A percentile compares a stretch with the other conserved stretches of the same genome.
These are phyloP conservation scores for Linnemannia exigua DNA, from an alignment of 192 early-diverging fungal species.

Conservation along the genomic window DNA sequence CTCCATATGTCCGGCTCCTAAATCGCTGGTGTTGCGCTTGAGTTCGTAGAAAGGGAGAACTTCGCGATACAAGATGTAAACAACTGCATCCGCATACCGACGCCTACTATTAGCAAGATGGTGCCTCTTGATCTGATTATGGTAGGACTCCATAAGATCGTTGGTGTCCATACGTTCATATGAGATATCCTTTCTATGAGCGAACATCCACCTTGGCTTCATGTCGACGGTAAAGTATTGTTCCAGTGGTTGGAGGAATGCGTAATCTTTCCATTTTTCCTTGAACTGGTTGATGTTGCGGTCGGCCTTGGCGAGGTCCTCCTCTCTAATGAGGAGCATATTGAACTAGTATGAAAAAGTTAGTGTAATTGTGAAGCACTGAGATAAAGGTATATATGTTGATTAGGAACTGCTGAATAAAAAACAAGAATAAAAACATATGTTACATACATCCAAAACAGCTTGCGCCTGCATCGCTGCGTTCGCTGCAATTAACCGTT, in stretches of 20 bases:
- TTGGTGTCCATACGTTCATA: background rate
- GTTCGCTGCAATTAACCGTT: background rate
- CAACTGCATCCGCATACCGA: background rate
- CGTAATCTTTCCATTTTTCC: background rate
- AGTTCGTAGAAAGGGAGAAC: slow-evolving; percentile 6
- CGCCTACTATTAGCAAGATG: background rate
- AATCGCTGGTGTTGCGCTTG: background rate
- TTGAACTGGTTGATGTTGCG: background rate
- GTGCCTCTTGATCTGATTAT: slow-evolving; percentile 1
- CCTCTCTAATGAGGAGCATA: background rate
- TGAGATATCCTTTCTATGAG: background rate
- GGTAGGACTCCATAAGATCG: slow-evolving; percentile 4
- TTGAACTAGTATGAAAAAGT: background rate
- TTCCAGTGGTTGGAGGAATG: background rate
- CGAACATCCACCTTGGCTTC: slow-evolving; percentile 11
- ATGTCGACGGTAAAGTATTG: slow-evolving; percentile 14
- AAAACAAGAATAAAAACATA: background rate
- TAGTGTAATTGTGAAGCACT: background rate
- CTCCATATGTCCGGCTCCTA: background rate
- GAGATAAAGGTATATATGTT: background rate
- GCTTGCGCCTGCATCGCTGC: background rate
- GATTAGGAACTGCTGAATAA: background rate
- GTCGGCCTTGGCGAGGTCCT: background rate
- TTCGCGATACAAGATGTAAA: background rate
- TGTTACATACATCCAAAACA: background rate